Evolutionary conservation across 495 filamentous ascomycete genomes (phyloP).

Genomic region (Polyplosphaeria fusca): DNA sequence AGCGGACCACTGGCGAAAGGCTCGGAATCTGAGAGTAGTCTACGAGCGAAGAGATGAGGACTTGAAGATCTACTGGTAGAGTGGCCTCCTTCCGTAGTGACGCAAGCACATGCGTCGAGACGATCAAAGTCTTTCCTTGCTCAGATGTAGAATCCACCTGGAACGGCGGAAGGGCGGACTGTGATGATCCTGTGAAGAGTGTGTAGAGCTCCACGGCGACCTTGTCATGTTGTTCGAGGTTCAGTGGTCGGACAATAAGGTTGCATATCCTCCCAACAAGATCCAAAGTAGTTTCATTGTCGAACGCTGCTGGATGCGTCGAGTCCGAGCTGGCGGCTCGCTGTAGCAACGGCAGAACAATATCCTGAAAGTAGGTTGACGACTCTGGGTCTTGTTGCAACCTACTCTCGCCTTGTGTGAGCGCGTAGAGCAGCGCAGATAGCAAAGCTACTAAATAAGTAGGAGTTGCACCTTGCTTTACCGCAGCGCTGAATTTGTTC

Average conservation of each 20-base stretch:
- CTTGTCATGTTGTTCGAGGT: constrained; percentile 52
- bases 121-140: constrained; percentile 43
- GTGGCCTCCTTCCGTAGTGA: constrained; percentile 51
- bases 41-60: constrained; percentile 38
- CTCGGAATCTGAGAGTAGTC: constrained; percentile 10
- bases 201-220: constrained; percentile 57
- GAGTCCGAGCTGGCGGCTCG: constrained; percentile 16
- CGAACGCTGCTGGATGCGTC: constrained; percentile 42
- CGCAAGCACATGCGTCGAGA: constrained; percentile 62
- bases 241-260: constrained; percentile 56
- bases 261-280: constrained; percentile 62
- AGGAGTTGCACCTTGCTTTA: constrained; percentile 54
- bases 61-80: constrained; percentile 23
- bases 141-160: constrained; percentile 4
- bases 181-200: constrained; percentile 45
- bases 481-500: constrained; percentile 60
- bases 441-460: constrained; percentile 60
- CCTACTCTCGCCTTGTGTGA: constrained; percentile 51
- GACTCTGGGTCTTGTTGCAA: constrained; percentile 50
- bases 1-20: constrained; percentile 35
- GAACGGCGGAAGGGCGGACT: constrained; percentile 27
- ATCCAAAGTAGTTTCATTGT: constrained; percentile 51
- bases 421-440: constrained; percentile 62
- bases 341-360: constrained; percentile 49
- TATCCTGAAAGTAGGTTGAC: constrained; percentile 58